phyloP scores from a whole-genome alignment of 176 grass and related monocot genomes.

The Oryza nivara region DNA sequence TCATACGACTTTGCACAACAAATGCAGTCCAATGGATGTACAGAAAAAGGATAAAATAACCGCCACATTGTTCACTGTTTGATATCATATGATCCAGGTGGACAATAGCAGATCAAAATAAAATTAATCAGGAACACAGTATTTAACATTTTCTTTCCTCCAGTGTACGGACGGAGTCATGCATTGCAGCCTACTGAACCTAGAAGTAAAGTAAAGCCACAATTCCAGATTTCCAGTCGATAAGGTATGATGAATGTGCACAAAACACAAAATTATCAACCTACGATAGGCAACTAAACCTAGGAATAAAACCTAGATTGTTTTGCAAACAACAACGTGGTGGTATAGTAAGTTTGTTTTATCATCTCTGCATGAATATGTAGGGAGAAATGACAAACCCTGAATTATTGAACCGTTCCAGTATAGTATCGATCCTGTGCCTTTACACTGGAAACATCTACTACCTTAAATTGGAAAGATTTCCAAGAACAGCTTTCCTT shows the following conservation, averaged over 20 bases:
- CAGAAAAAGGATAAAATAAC: background rate
- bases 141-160: background rate
- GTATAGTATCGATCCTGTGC: background rate
- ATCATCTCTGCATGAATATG: background rate
- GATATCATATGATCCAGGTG: background rate
- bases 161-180: background rate
- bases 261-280: background rate
- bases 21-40: background rate
- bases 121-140: background rate
- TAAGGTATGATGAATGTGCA: background rate
- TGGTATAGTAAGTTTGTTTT: background rate
- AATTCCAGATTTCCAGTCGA: background rate
- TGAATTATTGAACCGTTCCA: background rate
- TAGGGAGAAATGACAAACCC: background rate
- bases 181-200: background rate
- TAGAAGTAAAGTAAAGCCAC: background rate
- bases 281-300: background rate
- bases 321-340: background rate
- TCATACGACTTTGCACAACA: background rate
- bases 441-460: background rate
- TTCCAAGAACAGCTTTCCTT: background rate
- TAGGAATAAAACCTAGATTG: background rate
- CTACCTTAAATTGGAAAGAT: conserved; percentile 10
- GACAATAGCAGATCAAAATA: background rate
- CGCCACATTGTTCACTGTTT: background rate